Evolutionary conservation across 2,329 filamentous ascomycete species (phyloP).

Genomic region (Fusarium nygamai): DNA sequence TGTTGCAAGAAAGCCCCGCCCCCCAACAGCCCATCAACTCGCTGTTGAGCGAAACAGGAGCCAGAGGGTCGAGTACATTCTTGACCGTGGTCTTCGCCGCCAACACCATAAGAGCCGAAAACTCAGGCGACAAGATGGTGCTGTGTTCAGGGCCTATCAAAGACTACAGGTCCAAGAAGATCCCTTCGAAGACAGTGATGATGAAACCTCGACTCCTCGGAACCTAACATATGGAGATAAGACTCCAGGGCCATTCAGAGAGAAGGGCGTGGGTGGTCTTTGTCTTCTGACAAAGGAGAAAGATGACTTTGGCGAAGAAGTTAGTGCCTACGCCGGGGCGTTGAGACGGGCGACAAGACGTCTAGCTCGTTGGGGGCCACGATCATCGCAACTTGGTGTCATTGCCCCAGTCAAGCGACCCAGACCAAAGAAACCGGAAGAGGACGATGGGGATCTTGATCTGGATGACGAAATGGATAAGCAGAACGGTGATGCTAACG

Average conservation of each 20-base stretch:
- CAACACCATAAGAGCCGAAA: slow-evolving; percentile 72
- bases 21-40: slow-evolving; percentile 82
- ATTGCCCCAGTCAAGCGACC: slow-evolving; percentile 57
- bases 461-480: slow-evolving; percentile 42
- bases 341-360: slow-evolving; percentile 71
- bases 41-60: slow-evolving; percentile 82
- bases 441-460: slow-evolving; percentile 41
- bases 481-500: slow-evolving; percentile 35
- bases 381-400: slow-evolving; percentile 57
- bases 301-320: slow-evolving; percentile 82
- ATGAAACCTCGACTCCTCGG: slow-evolving; percentile 58
- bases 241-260: slow-evolving; percentile 56
- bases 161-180: slow-evolving; percentile 67
- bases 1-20: slow-evolving; percentile 72
- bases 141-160: slow-evolving; percentile 72
- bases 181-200: slow-evolving; percentile 71
- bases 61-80: slow-evolving; percentile 82
- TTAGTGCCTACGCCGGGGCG: slow-evolving; percentile 71
- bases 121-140: slow-evolving; percentile 70
- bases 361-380: slow-evolving; percentile 73
- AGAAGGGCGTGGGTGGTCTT: slow-evolving; percentile 71
- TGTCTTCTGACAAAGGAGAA: slow-evolving; percentile 69
- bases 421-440: slow-evolving; percentile 43
- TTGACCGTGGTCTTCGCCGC: slow-evolving; percentile 77
- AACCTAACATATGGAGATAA: slow-evolving; percentile 47